phyloP scores from a whole-genome alignment of 2,329 filamentous ascomycete genomes.

The Dactylella cylindrospora region DNA sequence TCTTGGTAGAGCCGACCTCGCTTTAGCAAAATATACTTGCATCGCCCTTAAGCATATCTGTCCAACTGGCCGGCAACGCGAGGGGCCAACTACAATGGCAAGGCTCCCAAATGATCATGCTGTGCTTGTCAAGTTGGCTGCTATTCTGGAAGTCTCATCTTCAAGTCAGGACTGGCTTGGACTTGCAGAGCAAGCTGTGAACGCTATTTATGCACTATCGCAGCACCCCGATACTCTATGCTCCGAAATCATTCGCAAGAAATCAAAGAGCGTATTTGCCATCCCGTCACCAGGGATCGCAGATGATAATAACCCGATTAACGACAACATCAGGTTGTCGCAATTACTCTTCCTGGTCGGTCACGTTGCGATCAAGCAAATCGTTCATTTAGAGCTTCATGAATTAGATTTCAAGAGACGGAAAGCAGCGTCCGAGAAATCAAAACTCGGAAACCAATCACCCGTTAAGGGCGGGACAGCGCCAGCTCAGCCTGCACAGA shows the following conservation, averaged over 20 bases:
- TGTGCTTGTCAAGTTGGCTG: constrained; percentile 75
- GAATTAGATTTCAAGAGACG: constrained; percentile 96
- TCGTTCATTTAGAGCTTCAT: constrained; percentile 95
- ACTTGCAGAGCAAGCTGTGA: constrained; percentile 92
- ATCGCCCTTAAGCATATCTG: constrained; percentile 90
- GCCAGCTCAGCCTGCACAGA: constrained; percentile 63
- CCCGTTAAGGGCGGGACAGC: constrained; percentile 55
- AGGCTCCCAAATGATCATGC: constrained; percentile 90
- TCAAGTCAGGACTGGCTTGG: constrained; percentile 95
- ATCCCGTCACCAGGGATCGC: constrained; percentile 45
- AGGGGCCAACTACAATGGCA: constrained; percentile 59
- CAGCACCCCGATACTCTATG: constrained; percentile 93
- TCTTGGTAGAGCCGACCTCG: constrained; percentile 77
- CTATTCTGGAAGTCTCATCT: constrained; percentile 80
- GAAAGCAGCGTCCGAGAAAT: constrained; percentile 85
- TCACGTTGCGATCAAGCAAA: constrained; percentile 97
- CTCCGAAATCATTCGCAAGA: constrained; percentile 83
- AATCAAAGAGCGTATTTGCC: constrained; percentile 78
- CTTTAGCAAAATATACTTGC: constrained; percentile 92
- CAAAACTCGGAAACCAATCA: constrained; percentile 52
- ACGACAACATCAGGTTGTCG: constrained; percentile 60
- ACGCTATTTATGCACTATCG: constrained; percentile 88
- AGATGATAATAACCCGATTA: constrained; percentile 51
- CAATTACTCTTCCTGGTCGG: constrained; percentile 94
- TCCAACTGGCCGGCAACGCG: constrained; percentile 70